Percentiles rank a stretch among this genome's conserved stretches.
phyloP scores from a whole-genome alignment of 805 yeast species.

The Ogataea pini region DNA sequence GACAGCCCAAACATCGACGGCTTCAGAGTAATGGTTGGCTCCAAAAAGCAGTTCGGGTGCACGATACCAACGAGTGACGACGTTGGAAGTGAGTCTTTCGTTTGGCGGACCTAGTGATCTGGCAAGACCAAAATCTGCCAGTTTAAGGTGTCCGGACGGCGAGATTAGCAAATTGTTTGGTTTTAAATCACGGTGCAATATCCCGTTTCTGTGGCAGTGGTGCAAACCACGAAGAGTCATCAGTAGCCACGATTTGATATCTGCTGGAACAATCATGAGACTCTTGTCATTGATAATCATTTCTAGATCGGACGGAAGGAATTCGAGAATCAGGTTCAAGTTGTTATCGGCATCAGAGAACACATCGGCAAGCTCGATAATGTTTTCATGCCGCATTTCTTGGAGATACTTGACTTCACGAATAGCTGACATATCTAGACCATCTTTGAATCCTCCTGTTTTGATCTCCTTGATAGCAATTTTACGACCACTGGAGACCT shows the following conservation, averaged over 20 bases:
- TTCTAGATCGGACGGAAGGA: conserved; percentile 88
- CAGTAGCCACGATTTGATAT: conserved; percentile 88
- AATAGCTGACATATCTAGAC: conserved; percentile 96
- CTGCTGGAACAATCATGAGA: conserved; percentile 77
- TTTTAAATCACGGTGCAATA: conserved; percentile 89
- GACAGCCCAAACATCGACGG: conserved; percentile 94
- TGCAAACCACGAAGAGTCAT: conserved; percentile 95
- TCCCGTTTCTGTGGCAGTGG: conserved; percentile 90
- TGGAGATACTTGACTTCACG: conserved; percentile 87
- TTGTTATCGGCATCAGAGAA: conserved; percentile 62
- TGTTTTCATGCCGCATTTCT: conserved; percentile 74
- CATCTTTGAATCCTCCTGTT: conserved; percentile 91
- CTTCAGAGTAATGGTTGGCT: conserved; percentile 83
- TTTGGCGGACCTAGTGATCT: conserved; percentile 77
- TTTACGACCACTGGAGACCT: conserved; percentile 51
- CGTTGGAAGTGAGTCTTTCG: conserved; percentile 84
- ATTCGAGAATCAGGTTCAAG: conserved; percentile 88
- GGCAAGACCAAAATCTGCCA: conserved; percentile 98
- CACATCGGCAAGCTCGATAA: conserved; percentile 87
- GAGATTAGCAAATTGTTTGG: conserved; percentile 88
- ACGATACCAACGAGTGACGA: conserved; percentile 96
- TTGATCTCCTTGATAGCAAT: conserved; percentile 96
- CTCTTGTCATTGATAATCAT: conserved; percentile 79
- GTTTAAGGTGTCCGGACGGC: conserved; percentile 82
- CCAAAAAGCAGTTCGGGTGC: conserved; percentile 94